Percentiles rank a stretch among this genome's conserved stretches.
Conservation (phyloP, 2,329 filamentous ascomycete species). For the Fusarium tricinctum region DNA sequence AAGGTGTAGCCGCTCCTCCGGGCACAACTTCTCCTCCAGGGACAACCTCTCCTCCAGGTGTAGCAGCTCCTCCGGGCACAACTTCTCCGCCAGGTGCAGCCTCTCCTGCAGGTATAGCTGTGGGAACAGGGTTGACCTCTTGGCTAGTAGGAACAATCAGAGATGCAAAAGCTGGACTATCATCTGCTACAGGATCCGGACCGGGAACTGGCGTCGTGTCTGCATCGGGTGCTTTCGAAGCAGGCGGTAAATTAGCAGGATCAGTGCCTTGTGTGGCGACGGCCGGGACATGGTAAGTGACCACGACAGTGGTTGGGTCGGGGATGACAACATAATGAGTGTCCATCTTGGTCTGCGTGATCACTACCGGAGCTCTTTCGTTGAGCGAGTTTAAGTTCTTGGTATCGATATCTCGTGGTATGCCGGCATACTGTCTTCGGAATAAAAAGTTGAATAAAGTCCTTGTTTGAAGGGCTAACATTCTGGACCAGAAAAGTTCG, state of each 20-base stretch:
- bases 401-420: conserved; percentile 56
- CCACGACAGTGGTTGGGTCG: conserved; percentile 36
- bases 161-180: conserved; percentile 37
- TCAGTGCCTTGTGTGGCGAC: conserved; percentile 23
- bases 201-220: conserved; percentile 17
- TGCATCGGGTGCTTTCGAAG: conserved; percentile 25
- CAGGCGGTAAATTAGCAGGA: conserved; percentile 14
- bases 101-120: background rate
- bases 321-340: conserved; percentile 34
- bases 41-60: conserved; percentile 12
- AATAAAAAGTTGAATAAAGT: conserved; percentile 64
- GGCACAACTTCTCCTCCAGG: conserved; percentile 16
- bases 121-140: conserved; percentile 20
- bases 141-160: conserved; percentile 32
- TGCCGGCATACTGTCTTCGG: conserved; percentile 67
- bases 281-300: conserved; percentile 38
- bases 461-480: conserved; percentile 60
- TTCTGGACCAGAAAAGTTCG: conserved; percentile 49
- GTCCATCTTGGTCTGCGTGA: conserved; percentile 40
- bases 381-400: conserved; percentile 35
- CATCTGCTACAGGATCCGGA: conserved; percentile 19
- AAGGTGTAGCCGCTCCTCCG: conserved; percentile 3
- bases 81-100: conserved; percentile 16
- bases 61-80: conserved; percentile 21
- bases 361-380: conserved; percentile 32